phyloP scores from a whole-genome alignment of 2,329 filamentous ascomycete species.

The Cordyceps militaris region DNA sequence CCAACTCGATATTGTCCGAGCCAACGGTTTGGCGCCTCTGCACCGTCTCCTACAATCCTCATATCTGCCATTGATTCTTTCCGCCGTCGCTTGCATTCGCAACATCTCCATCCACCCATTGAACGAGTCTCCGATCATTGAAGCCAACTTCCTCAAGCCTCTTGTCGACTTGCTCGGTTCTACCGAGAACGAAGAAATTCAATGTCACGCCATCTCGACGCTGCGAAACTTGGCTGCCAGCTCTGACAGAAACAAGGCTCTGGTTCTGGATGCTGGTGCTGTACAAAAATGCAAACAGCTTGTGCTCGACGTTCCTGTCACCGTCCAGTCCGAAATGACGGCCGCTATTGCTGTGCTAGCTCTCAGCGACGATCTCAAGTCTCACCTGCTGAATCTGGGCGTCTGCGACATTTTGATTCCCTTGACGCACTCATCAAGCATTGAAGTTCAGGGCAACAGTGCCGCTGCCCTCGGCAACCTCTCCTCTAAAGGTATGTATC shows the following conservation, averaged over 20 bases:
- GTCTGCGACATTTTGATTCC: constrained; percentile 97
- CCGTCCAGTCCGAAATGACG: constrained; percentile 98
- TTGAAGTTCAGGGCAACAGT: constrained; percentile 97
- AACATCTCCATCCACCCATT: constrained; percentile 98
- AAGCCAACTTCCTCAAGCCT: constrained; percentile 90
- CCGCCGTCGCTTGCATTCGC: constrained; percentile 93
- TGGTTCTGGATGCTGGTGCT: constrained; percentile 93
- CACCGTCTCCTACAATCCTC: constrained; percentile 88
- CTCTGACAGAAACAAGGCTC: constrained; percentile 93
- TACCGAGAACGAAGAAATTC: constrained; percentile 97
- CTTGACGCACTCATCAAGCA: constrained; percentile 87
- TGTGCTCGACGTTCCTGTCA: constrained; percentile 84
- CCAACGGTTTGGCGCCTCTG: constrained; percentile 76
- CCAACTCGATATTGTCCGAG: constrained; percentile 92
- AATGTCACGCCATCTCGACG: constrained; percentile 97
- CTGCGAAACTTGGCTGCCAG: constrained; percentile 91
- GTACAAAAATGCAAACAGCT: constrained; percentile 98
- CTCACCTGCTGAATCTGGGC: constrained; percentile 79
- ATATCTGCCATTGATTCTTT: constrained; percentile 91
- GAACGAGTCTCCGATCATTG: constrained; percentile 98
- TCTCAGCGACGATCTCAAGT: constrained; percentile 90
- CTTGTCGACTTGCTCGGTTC: constrained; percentile 89
- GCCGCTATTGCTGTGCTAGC: constrained; percentile 97
- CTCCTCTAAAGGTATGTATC: constrained; percentile 78
- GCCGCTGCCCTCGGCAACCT: constrained; percentile 92